Evolutionary conservation across 2,329 filamentous ascomycete genomes (phyloP).

Genomic region (Akanthomyces muscarius): DNA sequence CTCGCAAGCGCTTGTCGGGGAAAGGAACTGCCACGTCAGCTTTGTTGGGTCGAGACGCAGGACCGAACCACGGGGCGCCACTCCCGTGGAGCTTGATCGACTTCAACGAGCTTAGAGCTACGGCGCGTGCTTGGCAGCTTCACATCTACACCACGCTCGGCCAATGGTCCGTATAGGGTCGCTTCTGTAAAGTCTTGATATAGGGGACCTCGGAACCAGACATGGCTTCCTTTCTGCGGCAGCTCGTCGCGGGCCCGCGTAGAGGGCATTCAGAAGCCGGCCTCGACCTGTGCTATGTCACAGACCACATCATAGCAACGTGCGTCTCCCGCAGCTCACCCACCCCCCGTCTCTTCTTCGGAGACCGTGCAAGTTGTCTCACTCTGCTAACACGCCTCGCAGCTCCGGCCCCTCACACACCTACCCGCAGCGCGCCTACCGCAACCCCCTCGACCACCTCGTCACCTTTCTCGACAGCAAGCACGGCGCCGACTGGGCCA

Average conservation of each 20-base stretch:
- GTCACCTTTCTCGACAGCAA: constrained; percentile 84
- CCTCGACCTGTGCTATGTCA: constrained; percentile 94
- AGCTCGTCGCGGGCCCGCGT: constrained; percentile 86
- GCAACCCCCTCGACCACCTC: constrained; percentile 84
- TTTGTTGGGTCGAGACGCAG: neutral
- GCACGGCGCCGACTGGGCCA: constrained; percentile 81
- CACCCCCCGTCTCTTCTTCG: neutral
- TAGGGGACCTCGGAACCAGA: neutral
- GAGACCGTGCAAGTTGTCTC: neutral
- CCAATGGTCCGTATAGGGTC: neutral
- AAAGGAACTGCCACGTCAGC: neutral
- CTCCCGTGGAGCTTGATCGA: neutral
- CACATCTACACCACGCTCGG: neutral
- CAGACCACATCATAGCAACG: constrained; percentile 68
- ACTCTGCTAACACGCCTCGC: constrained; percentile 21
- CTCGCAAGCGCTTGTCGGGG: too few relatives aligned
- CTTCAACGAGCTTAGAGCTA: too few relatives aligned
- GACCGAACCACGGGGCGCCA: too few relatives aligned
- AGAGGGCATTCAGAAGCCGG: constrained; percentile 80
- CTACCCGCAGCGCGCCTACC: constrained; percentile 87
- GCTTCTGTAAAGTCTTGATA: neutral
- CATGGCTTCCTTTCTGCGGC: constrained; percentile 76
- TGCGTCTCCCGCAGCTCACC: constrained; percentile 31
- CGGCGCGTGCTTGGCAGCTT: neutral
- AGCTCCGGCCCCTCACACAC: constrained; percentile 88